phyloP scores from a whole-genome alignment of 192 early-diverging fungal genomes.

The Podila verticillata region DNA sequence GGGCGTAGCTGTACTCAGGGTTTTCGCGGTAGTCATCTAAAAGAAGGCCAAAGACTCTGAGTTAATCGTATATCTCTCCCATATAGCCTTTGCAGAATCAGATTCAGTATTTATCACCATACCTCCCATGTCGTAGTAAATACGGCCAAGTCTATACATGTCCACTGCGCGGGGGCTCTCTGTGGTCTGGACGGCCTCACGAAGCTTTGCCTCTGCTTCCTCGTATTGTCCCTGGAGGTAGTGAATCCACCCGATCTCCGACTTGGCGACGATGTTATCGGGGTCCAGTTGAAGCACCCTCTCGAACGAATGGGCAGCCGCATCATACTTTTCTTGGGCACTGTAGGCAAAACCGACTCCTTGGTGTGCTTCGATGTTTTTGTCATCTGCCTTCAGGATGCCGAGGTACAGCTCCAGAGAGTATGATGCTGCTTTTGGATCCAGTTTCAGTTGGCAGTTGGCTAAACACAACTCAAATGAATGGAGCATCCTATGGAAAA shows the following conservation, averaged over 20 bases:
- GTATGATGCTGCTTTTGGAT: constrained; percentile 61
- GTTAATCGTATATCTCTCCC: background rate
- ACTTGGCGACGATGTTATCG: constrained; percentile 60
- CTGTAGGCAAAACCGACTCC: constrained; percentile 68
- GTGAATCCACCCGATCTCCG: constrained; percentile 76
- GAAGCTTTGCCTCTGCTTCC: constrained; percentile 63
- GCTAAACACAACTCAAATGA: constrained; percentile 70
- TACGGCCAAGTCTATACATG: constrained; percentile 73
- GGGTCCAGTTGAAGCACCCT: constrained; percentile 58
- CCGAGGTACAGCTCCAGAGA: constrained; percentile 65
- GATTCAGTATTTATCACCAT: background rate
- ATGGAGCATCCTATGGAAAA: constrained; percentile 51
- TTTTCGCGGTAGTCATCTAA: constrained; percentile 63
- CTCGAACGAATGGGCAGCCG: constrained; percentile 67
- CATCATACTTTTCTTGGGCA: constrained; percentile 60
- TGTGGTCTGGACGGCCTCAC: constrained; percentile 61
- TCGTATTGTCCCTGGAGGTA: constrained; percentile 61
- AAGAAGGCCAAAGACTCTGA: background rate
- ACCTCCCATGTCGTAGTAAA: constrained; percentile 84
- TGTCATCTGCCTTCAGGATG: constrained; percentile 54
- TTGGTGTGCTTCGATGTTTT: constrained; percentile 58
- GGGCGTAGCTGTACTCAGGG: constrained; percentile 68
- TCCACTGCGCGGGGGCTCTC: constrained; percentile 59
- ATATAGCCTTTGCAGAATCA: background rate
- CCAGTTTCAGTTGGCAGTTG: constrained; percentile 66